Evolutionary conservation across 2,329 filamentous ascomycete species (phyloP), one percentile per base, ranked within the genome.

Genomic region (Colletotrichum tamarilloi): DNA sequence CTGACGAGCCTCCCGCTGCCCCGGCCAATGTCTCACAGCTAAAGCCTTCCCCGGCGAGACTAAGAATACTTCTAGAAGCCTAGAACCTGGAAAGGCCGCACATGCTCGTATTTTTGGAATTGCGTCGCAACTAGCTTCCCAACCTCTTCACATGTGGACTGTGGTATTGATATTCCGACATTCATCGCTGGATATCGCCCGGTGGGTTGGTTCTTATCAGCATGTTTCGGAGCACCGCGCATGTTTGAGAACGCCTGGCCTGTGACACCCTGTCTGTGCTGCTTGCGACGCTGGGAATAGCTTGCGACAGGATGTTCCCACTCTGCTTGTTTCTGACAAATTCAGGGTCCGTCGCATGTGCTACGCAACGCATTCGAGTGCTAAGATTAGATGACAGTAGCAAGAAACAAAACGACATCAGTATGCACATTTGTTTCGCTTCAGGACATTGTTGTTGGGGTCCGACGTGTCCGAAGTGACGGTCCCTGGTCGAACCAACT

Each of bases 211-310:
- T 42, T 11, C 28, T 26, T 52, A 26, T 56, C 35, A 24, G 28
- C 28, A 22, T 56, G 67, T 52, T 60, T 69, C 32, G 32, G 46
- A 59, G 57, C 28, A 30, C 11, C 26, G 16, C 49, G 22, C n/a
- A 32, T 35, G 56, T 66, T 24, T 38, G 60, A 66, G 60, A 65
- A 71, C 56, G 38, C 49, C 35, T 71, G 71, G 67, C 71, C 67
- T 73, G 67, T 66, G 67, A 71, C 52, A 57, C 24, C 28, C 35
- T 16, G 49, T 60, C 67, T 49, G 56, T 71, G 71, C 67, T 62
- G 22, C 9, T 16, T 71, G 56, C 62, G 4, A 66, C 67, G 46
- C 71, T 71, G 49, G 60, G 67, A 71, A 73, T 71, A 73, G 67
- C 62, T 56, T 71, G 67, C 67, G 60, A 58, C 71, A 32, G 32